phyloP scores from a whole-genome alignment of 2,329 filamentous ascomycete species.

The Lasiodiplodia gonubiensis region DNA sequence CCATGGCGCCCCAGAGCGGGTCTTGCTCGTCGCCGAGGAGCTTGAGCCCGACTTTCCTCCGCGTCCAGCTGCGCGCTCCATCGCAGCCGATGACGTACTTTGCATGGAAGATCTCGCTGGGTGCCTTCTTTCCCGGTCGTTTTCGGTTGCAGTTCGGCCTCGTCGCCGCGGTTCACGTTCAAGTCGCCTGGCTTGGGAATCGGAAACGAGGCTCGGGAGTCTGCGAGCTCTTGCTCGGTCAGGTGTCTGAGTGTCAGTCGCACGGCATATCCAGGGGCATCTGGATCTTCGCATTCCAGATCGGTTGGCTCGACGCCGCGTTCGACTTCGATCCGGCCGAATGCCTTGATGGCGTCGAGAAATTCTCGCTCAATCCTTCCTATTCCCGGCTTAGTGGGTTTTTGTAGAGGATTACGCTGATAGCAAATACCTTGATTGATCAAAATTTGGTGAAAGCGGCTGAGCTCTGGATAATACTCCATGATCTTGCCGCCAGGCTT shows the following conservation, averaged over 20 bases:
- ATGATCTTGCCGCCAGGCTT: not conserved
- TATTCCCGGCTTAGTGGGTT: too few relatives aligned
- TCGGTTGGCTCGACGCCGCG: not conserved
- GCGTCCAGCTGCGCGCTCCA: not conserved
- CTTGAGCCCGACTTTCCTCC: not conserved
- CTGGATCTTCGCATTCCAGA: not conserved
- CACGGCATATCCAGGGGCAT: not conserved
- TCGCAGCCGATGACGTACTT: not conserved
- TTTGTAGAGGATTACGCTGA: too few relatives aligned
- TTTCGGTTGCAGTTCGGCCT: not conserved
- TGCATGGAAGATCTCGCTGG: not conserved
- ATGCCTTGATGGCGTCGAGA: not conserved
- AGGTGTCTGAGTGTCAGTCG: not conserved
- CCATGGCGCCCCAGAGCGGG: not conserved
- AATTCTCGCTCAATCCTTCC: too few relatives aligned
- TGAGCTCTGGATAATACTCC: not conserved
- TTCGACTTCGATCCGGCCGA: not conserved
- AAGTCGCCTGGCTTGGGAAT: not conserved
- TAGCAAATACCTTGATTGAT: slow-evolving; percentile 2
- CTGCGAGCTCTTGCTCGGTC: not conserved
- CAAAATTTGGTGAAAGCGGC: not conserved
- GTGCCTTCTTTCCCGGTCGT: not conserved
- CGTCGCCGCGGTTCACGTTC: not conserved
- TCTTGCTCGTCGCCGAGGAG: not conserved
- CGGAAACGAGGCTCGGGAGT: too few relatives aligned